Base-by-base conservation (phyloP, 768 basidiomycete species). In the Mycena chlorophos region DNA sequence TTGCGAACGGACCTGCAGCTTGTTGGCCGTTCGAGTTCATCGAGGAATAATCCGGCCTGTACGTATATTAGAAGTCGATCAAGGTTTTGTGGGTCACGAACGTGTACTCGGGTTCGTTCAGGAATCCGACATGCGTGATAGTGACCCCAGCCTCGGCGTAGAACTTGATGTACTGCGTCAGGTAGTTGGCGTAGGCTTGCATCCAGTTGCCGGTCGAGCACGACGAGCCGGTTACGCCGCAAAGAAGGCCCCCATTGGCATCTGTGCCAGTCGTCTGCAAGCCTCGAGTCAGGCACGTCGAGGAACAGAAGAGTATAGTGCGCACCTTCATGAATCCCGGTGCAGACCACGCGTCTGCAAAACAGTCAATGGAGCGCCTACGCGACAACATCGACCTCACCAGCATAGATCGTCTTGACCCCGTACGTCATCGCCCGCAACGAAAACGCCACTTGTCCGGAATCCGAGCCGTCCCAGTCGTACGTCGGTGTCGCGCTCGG, bases 311-410 rank as follows among this genome's bases (percentile, higher is more conserved):
- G 30, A 20, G 14, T 16, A 4, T 20, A 13, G 12, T 12, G 19
- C 43, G 13, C n/a, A 52, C 55, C 51, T 59, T 59, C 57, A 59
- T 59, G 19, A 59, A 59, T 5, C 49, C 49, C 20, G 57, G 57
- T 6, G 57, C 57, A 31, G 48, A 38, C 57, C 57, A 59, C 12
- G 57, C 49, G 23, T 59, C 57, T 1, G 53, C 57, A 34, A 50
- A n/a, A n/a, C n/a, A n/a, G n/a, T n/a, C n/a, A n/a, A n/a, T n/a
- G n/a, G n/a, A n/a, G n/a, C n/a, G n/a, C n/a, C n/a, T n/a, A n/a
- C n/a, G n/a, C n/a, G n/a, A n/a, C n/a, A n/a, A n/a, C n/a, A n/a
- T n/a, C n/a, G n/a, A n/a, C n/a, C n/a, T n/a, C n/a, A n/a, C n/a
- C n/a, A n/a, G n/a, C n/a, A n/a, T n/a, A 54, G 27, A 59, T 40